Base-by-base conservation (phyloP, 139 green algal genomes). In the Penium margaritaceum region DNA sequence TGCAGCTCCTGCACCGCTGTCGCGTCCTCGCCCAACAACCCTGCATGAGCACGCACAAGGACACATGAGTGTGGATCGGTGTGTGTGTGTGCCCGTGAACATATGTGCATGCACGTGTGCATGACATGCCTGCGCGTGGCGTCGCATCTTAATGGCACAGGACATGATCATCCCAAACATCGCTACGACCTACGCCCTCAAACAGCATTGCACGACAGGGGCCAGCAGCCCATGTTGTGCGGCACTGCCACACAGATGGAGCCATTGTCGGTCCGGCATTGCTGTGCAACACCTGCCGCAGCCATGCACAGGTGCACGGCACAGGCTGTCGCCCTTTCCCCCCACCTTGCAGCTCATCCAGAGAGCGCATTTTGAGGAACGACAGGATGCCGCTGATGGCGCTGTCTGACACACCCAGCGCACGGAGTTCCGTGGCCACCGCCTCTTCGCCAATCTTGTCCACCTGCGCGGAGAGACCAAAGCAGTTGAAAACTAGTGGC, bases 401-500 rank as follows among this genome's bases (percentile, higher is more conserved):
- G 15, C 68, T 44, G 9, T 29, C 30, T 12, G 7, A 12, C 57
- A 80, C 65, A 5, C 47, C 64, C 15, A 80, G 27, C 24, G 34
- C 51, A 6, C 32, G 64, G 68, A 97, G 85, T 81, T 94, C 85
- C 38, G 77, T 78, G 43, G 88, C 84, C 34, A 97, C 82, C 70
- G 86, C 85, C 43, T 87, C 88, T 29, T 74, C 55, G 0, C 87
- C 83, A 19, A 96, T 67, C 81, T 95, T 95, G 44, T 95, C 90
- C 47, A 92, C 79, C 85, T 81, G 36, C n/a, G n/a, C n/a, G n/a
- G n/a, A n/a, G n/a, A n/a, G n/a, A n/a, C n/a, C n/a, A n/a, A n/a
- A n/a, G n/a, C n/a, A n/a, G n/a, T n/a, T n/a, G n/a, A n/a, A n/a
- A n/a, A n/a, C n/a, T n/a, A n/a, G n/a, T n/a, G n/a, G n/a, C n/a